phyloP scores from a whole-genome alignment of 345 rosid genomes.

The Hirschfeldia incana region DNA sequence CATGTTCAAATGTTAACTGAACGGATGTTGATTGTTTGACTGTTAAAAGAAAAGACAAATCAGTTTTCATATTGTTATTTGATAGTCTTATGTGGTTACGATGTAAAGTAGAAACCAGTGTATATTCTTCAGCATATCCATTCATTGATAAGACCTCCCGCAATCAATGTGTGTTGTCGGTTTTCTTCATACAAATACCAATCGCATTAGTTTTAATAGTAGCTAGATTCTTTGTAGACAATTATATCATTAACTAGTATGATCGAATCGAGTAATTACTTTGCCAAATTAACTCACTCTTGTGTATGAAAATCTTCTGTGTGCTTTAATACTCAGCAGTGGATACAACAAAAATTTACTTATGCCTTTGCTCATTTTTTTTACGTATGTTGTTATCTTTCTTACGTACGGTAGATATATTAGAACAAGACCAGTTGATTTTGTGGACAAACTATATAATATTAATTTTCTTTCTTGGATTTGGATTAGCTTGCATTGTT shows the following conservation, averaged over 20 bases:
- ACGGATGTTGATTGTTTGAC: constrained; percentile 19
- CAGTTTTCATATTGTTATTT: not conserved
- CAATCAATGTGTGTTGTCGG: not conserved
- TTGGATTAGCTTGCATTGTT: not conserved
- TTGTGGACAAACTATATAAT: not conserved
- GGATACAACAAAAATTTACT: not conserved
- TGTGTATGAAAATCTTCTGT: not conserved
- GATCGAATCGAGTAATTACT: not conserved
- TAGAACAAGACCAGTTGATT: not conserved
- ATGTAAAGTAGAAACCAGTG: not conserved
- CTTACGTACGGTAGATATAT: not conserved
- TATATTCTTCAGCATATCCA: not conserved
- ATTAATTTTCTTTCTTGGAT: not conserved
- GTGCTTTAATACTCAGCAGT: not conserved
- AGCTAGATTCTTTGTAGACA: too few species aligned
- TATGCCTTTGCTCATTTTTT: not conserved
- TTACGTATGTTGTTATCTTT: not conserved
- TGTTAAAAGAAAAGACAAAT: not conserved
- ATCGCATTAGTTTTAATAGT: not conserved
- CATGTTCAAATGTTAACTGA: not conserved
- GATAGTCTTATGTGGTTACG: not conserved
- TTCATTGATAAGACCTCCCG: not conserved
- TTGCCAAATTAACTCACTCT: not conserved
- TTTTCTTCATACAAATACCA: not conserved
- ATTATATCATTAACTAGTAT: not conserved